A percentile compares a stretch with the other conserved stretches of the same genome.
Conservation (phyloP, 306 rosid species). For the Lablab purpureus region DNA sequence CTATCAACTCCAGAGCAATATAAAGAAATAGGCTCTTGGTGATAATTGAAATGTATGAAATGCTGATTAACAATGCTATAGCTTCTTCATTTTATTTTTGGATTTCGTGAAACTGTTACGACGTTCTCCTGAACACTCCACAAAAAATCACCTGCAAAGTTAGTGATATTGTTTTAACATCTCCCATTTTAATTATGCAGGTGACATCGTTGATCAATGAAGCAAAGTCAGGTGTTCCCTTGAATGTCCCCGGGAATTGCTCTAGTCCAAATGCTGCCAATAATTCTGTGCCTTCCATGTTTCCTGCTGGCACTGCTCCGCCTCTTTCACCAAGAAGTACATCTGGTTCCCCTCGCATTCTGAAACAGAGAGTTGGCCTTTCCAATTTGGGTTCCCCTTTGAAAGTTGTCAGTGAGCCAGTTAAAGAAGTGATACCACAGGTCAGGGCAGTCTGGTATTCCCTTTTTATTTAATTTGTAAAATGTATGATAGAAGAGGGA, state of each 20-base stretch:
- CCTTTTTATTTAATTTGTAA: not conserved
- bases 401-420: constrained; percentile 92
- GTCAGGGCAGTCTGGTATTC: constrained; percentile 49
- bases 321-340: constrained; percentile 97
- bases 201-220: constrained; percentile 85
- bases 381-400: constrained; percentile 89
- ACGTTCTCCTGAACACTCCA: constrained; percentile 17
- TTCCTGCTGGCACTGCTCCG: constrained; percentile 99
- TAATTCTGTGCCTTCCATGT: constrained; percentile 92
- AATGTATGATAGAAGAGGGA: constrained; percentile 23
- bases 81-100: constrained; percentile 12
- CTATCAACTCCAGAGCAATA: not conserved
- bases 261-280: constrained; percentile 92
- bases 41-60: constrained; percentile 36
- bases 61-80: constrained; percentile 16
- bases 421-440: constrained; percentile 96
- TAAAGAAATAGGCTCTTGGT: constrained; percentile 18
- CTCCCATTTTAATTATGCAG: constrained; percentile 53
- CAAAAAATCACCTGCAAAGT: not conserved
- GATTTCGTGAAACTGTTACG: constrained; percentile 12
- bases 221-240: constrained; percentile 86
- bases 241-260: constrained; percentile 91
- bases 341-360: constrained; percentile 93
- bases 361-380: constrained; percentile 89
- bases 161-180: constrained; percentile 19